Conservation (phyloP, 2,329 filamentous ascomycete genomes). For the Cucurbitaria berberidis region DNA sequence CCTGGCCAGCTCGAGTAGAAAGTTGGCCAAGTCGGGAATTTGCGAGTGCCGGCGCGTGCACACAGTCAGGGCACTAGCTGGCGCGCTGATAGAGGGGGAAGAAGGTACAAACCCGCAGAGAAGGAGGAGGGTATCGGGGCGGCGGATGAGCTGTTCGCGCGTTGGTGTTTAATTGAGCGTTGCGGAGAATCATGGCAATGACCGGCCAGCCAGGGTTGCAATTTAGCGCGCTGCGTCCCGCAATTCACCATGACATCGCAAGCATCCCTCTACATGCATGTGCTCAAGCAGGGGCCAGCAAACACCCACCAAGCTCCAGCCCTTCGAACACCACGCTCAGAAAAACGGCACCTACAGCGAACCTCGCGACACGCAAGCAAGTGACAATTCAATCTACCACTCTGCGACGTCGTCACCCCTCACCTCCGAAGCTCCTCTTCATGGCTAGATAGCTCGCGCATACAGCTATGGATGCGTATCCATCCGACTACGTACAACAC, state of each 20-base stretch:
- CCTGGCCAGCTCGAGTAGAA: constrained; percentile 21
- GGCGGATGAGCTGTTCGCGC: constrained; percentile 2
- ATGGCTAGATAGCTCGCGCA: constrained; percentile 40
- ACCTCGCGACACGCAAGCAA: constrained; percentile 2
- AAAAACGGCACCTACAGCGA: neutral
- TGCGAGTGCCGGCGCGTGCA: constrained; percentile 2
- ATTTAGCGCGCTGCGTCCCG: constrained; percentile 11
- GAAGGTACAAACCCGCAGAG: neutral
- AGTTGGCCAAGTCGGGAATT: constrained; percentile 10
- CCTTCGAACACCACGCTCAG: neutral
- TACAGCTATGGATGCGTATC: constrained; percentile 76
- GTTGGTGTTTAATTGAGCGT: constrained; percentile 8
- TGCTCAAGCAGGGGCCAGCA: neutral
- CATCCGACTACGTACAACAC: constrained; percentile 79
- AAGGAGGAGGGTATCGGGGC: neutral
- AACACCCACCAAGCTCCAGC: neutral
- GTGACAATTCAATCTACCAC: neutral
- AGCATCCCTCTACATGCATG: neutral
- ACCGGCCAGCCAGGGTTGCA: neutral
- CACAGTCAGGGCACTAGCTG: neutral
- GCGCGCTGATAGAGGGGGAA: neutral
- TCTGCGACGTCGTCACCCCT: constrained; percentile 15
- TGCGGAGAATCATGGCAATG: constrained; percentile 13
- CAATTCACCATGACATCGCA: neutral
- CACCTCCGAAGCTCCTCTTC: constrained; percentile 12